phyloP scores from a whole-genome alignment of 2,329 filamentous ascomycete genomes.

The Thyridium curvatum region DNA sequence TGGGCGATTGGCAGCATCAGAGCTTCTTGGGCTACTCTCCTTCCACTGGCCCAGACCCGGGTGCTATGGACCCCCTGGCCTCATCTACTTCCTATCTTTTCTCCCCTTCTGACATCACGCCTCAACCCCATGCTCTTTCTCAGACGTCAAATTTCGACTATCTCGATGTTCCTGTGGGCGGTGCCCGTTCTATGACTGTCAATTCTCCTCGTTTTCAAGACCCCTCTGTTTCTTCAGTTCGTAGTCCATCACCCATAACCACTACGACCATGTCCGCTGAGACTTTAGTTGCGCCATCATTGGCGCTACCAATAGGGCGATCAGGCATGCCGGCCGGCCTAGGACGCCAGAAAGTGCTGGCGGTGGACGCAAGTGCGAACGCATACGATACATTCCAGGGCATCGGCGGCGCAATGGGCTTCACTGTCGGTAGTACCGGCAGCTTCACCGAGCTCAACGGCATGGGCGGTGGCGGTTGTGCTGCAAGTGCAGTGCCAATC shows the following conservation, averaged over 20 bases:
- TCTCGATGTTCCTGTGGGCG: too few relatives aligned
- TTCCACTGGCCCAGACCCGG: not conserved
- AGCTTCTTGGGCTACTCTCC: not conserved
- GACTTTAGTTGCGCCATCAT: conserved; percentile 39
- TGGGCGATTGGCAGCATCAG: not conserved
- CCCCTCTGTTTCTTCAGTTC: conserved; percentile 33
- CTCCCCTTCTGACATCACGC: too few relatives aligned
- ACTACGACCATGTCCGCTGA: conserved; percentile 39
- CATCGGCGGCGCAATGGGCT: not conserved
- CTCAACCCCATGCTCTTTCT: too few relatives aligned
- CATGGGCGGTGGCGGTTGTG: conserved; percentile 7
- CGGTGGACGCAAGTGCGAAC: conserved; percentile 14
- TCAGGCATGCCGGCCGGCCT: conserved; percentile 27
- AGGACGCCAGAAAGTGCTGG: conserved; percentile 33
- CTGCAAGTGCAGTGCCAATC: conserved; percentile 1
- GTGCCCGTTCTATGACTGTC: too few relatives aligned
- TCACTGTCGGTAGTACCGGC: not conserved
- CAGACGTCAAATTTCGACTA: too few relatives aligned
- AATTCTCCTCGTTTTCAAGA: too few relatives aligned
- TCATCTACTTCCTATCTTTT: not conserved
- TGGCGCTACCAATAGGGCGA: conserved; percentile 27
- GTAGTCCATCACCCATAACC: conserved; percentile 40
- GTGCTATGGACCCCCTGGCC: not conserved
- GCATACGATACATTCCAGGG: not conserved
- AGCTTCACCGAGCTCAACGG: conserved; percentile 8